Base-by-base conservation (phyloP, 129 eudicot species). In the Chrysanthemum lavandulifolium region DNA sequence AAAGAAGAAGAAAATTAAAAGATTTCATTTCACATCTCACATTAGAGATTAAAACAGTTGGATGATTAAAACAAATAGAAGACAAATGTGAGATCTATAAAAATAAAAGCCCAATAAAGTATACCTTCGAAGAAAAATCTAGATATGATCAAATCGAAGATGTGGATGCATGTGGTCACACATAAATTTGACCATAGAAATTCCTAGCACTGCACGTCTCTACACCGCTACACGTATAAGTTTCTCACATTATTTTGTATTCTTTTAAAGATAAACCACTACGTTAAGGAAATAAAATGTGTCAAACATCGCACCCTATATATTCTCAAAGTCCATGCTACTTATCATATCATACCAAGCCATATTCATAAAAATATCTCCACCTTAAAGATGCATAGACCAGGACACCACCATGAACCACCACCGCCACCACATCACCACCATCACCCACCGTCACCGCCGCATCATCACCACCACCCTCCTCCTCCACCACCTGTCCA, bases 301-400 rank as follows among this genome's bases (percentile, higher is more conserved):
- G 27, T 49, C 61, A 50, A n/a, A n/a, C n/a, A n/a, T n/a, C n/a
- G n/a, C 10, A 2, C 62, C 51, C 51, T 29, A 55, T 70, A 70
- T 54, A 70, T 55, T 1, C 53, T 2, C 16, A 29, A 52, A 70
- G 40, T 43, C 63, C 40, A 4, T 31, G 1, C 64, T 15, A 9
- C 10, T 18, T 31, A 29, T 54, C 19, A 33, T 36, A 70, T n/a
- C 50, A 10, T 3, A 11, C 5, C 3, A 0, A 3, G 25, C 14
- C 40, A 19, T 18, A 23, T 68, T 21, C 19, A 68, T 51, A 52
- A 29, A 65, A 29, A 43, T 27, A 61, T 29, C 0, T 19, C n/a
- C 23, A 23, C 36, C 10, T 9, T 31, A 71, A 13, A 75, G 19
- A 75, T 65, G 79, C 71, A 69, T 75, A 75, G 73, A 75, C 79